Conservation (phyloP, 305 asterid genomes). For the Fraxinus paxiana region DNA sequence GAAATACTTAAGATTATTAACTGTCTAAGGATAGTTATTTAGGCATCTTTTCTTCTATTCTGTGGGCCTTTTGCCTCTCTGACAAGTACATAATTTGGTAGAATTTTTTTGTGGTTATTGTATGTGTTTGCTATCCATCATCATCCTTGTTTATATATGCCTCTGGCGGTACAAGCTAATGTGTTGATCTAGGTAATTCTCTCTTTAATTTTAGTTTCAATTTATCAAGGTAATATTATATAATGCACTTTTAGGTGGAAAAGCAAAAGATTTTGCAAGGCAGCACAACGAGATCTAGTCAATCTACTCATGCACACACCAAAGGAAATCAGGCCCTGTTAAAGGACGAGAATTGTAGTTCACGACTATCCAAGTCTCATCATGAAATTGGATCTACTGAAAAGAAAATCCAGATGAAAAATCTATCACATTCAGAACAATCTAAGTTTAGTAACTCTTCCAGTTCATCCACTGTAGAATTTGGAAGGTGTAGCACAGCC, state of each 20-base stretch:
- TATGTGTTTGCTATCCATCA: conserved; percentile 3
- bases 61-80: not conserved
- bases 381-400: conserved; percentile 31
- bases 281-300: conserved; percentile 40
- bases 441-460: conserved; percentile 28
- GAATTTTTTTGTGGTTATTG: not conserved
- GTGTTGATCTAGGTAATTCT: not conserved
- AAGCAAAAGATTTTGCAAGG: conserved; percentile 72
- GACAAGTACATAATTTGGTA: not conserved
- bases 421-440: conserved; percentile 30
- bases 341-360: conserved; percentile 32
- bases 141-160: not conserved
- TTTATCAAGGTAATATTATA: not conserved
- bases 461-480: conserved; percentile 27
- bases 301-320: conserved; percentile 27
- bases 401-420: conserved; percentile 32
- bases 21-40: not conserved
- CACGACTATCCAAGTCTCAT: conserved; percentile 35
- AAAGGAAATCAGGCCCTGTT: conserved; percentile 37
- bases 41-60: not conserved
- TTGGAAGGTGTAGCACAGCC: conserved; percentile 32
- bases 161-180: not conserved
- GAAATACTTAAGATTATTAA: not conserved
- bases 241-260: conserved; percentile 59
- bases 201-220: not conserved